A percentile compares a stretch with the other conserved stretches of the same genome.
Evolutionary conservation across 2,329 filamentous ascomycete species (phyloP).

Genomic region (Elsinoe arachidis): DNA sequence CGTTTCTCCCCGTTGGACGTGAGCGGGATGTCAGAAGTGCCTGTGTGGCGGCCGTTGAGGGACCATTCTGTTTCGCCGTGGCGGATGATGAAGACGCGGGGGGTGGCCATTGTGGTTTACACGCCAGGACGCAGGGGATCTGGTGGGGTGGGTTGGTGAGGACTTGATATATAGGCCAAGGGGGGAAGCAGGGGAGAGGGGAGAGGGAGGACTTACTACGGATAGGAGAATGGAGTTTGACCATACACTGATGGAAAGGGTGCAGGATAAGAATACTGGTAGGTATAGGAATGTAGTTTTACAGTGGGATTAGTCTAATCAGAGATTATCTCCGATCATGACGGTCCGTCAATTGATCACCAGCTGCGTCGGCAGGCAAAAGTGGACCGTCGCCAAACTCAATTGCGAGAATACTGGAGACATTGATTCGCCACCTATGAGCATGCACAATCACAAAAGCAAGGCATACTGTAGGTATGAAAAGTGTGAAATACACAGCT

Average conservation of each 20-base stretch:
- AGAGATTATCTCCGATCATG: too few relatives aligned
- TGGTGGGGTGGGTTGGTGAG: too few relatives aligned
- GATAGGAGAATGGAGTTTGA: too few relatives aligned
- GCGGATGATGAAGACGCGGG: slow-evolving; percentile 50
- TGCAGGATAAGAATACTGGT: too few relatives aligned
- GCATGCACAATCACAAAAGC: not conserved
- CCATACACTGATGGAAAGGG: too few relatives aligned
- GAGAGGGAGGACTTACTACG: not conserved
- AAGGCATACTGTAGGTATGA: not conserved
- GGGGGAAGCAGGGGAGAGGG: not conserved
- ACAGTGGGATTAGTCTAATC: too few relatives aligned
- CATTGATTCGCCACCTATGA: too few relatives aligned
- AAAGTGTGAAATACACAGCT: slow-evolving; percentile 10
- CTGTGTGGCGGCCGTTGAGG: slow-evolving; percentile 70
- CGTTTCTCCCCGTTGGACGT: slow-evolving; percentile 61
- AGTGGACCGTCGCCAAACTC: too few relatives aligned
- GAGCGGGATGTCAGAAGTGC: slow-evolving; percentile 74
- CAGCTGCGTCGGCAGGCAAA: too few relatives aligned
- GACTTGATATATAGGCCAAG: too few relatives aligned
- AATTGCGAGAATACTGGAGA: not conserved
- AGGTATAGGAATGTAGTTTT: too few relatives aligned
- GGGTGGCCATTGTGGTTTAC: slow-evolving; percentile 29
- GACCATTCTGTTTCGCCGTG: slow-evolving; percentile 97
- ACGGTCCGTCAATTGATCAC: too few relatives aligned
- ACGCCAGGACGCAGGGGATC: not conserved